Conservation (phyloP, 2,329 filamentous ascomycete species). For the Tricladium varicosporioides region DNA sequence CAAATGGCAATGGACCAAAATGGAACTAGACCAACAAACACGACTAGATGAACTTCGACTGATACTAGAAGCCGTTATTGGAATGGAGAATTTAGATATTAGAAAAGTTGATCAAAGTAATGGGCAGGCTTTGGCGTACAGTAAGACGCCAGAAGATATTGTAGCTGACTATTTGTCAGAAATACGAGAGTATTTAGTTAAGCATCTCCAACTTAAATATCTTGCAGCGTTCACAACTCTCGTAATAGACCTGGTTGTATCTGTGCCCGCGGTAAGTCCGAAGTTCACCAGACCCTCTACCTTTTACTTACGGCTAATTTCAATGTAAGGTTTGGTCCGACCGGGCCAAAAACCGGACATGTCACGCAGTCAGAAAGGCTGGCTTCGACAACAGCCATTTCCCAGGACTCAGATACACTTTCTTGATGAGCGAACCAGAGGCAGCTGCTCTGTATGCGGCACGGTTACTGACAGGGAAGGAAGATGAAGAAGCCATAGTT, state of each 20-base stretch:
- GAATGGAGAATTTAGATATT: background rate
- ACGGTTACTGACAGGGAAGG: conserved; percentile 21
- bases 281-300: too few species aligned
- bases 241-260: background rate
- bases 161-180: background rate
- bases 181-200: background rate
- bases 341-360: conserved; percentile 32
- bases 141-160: background rate
- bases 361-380: conserved; percentile 26
- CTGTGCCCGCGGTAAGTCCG: background rate
- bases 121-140: background rate
- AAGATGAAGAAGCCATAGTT: conserved; percentile 13
- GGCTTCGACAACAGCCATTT: conserved; percentile 31
- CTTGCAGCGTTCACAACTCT: background rate
- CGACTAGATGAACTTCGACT: background rate
- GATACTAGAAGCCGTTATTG: background rate
- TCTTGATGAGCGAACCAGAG: conserved; percentile 32
- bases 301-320: background rate
- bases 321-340: conserved; percentile 29
- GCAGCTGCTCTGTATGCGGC: conserved; percentile 33
- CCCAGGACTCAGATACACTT: conserved; percentile 25
- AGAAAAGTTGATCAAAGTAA: background rate
- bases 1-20: background rate
- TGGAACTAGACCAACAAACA: background rate
- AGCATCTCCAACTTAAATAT: too few species aligned